These are phyloP conservation scores for Cercospora zeae-maydis DNA, from an alignment of 2,329 filamentous ascomycete species.

Conservation along the genomic window DNA sequence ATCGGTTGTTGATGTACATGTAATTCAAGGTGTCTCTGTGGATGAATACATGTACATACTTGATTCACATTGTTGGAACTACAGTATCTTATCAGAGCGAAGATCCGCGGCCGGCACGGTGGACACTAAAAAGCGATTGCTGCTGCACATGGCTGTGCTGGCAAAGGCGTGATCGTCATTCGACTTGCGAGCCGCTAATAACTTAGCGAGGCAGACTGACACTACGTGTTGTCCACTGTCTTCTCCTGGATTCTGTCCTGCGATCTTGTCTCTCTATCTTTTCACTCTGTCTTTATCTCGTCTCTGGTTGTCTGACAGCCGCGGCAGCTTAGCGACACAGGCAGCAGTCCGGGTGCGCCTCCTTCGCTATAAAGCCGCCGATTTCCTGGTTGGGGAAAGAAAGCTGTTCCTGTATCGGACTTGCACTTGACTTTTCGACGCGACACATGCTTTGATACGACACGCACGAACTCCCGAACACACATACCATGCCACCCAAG, in stretches of 20 bases:
- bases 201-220: neutral
- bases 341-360: neutral
- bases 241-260: neutral
- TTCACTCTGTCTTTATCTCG: neutral
- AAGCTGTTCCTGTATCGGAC: neutral
- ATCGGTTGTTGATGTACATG: too few species aligned
- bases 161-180: neutral
- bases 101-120: neutral
- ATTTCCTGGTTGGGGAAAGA: neutral
- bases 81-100: neutral
- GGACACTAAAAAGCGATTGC: neutral
- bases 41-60: too few species aligned
- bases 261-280: neutral
- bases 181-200: neutral
- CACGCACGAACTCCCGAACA: too few species aligned
- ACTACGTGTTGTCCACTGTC: neutral
- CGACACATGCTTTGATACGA: neutral
- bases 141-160: neutral
- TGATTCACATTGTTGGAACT: too few species aligned
- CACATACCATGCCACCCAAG: conserved; percentile 51
- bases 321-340: neutral
- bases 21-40: too few species aligned
- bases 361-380: neutral
- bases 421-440: neutral
- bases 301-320: neutral